Conservation (phyloP, 768 basidiomycete species). For the Leucosporidium creatinivorum region DNA sequence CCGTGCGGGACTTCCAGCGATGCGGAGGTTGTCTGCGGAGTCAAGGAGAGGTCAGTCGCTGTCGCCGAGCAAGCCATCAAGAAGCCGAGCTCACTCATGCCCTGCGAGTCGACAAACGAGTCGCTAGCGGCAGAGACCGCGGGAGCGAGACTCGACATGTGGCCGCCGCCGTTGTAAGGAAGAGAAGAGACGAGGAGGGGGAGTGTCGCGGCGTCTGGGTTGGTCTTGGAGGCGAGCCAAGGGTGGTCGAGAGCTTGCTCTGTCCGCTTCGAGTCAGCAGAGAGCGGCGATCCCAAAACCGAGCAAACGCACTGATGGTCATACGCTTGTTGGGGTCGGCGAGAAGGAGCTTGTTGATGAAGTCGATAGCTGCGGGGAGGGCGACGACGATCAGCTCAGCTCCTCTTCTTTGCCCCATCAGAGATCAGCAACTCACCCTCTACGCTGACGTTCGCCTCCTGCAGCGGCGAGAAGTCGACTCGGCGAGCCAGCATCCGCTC, state of each 20-base stretch:
- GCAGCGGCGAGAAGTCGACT: conserved; percentile 58
- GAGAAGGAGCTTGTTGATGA: conserved; percentile 61
- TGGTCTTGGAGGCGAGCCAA: conserved; percentile 53
- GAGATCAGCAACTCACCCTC: conserved; percentile 46
- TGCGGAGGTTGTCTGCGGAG: conserved; percentile 17
- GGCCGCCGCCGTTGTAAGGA: conserved; percentile 9
- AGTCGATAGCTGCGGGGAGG: conserved; percentile 51
- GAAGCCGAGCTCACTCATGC: conserved; percentile 9
- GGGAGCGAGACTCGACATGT: background rate
- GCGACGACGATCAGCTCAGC: background rate
- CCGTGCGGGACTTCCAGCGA: background rate
- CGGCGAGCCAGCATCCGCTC: conserved; percentile 54
- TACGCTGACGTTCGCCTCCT: conserved; percentile 43
- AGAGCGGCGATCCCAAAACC: too few species aligned
- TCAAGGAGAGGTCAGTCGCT: background rate
- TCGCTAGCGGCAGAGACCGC: conserved; percentile 8
- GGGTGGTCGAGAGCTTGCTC: conserved; percentile 61
- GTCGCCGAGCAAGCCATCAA: too few species aligned
- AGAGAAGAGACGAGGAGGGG: conserved; percentile 1
- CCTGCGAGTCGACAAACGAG: conserved; percentile 23
- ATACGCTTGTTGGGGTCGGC: conserved; percentile 61
- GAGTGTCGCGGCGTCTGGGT: background rate
- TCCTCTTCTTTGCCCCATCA: too few species aligned
- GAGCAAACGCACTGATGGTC: conserved; percentile 47
- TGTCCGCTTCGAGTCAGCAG: background rate